Percentiles rank a stretch among this genome's conserved stretches.
Evolutionary conservation across 2,329 filamentous ascomycete species (phyloP).

Genomic region (Aspergillus pseudonomiae): DNA sequence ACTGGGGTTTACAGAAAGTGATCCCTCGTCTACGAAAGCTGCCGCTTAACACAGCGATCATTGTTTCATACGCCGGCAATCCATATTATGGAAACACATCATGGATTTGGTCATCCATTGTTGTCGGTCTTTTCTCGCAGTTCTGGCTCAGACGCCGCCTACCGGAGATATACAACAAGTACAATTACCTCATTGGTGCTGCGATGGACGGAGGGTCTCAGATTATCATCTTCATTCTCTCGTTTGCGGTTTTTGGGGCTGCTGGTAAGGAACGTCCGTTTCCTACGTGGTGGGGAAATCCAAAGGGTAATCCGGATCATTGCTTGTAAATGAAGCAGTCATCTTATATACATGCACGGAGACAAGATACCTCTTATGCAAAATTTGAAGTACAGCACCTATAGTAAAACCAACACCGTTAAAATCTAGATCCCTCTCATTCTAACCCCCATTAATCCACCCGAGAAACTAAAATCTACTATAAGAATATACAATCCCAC

Average conservation of each 20-base stretch:
- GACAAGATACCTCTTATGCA: background rate
- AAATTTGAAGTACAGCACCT: background rate
- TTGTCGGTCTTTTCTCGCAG: conserved; percentile 31
- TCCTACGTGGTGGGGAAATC: conserved; percentile 39
- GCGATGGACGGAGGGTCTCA: conserved; percentile 47
- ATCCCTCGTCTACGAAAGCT: conserved; percentile 1
- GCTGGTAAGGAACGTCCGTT: conserved; percentile 42
- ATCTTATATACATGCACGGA: background rate
- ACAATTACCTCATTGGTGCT: conserved; percentile 46
- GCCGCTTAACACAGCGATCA: background rate
- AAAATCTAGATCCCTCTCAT: too few species aligned
- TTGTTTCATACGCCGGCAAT: background rate
- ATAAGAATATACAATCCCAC: too few species aligned
- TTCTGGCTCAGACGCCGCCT: conserved; percentile 40
- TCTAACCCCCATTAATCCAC: too few species aligned
- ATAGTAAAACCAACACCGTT: too few species aligned
- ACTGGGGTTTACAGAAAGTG: conserved; percentile 37
- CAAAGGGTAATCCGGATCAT: background rate
- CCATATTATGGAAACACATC: conserved; percentile 7
- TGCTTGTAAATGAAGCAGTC: background rate
- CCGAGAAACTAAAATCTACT: too few species aligned
- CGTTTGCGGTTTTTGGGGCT: conserved; percentile 50
- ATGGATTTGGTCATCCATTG: conserved; percentile 17
- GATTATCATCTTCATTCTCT: conserved; percentile 46
- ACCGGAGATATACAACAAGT: conserved; percentile 45